phyloP scores from a whole-genome alignment of 768 basidiomycete species.

The Russula lepida region DNA sequence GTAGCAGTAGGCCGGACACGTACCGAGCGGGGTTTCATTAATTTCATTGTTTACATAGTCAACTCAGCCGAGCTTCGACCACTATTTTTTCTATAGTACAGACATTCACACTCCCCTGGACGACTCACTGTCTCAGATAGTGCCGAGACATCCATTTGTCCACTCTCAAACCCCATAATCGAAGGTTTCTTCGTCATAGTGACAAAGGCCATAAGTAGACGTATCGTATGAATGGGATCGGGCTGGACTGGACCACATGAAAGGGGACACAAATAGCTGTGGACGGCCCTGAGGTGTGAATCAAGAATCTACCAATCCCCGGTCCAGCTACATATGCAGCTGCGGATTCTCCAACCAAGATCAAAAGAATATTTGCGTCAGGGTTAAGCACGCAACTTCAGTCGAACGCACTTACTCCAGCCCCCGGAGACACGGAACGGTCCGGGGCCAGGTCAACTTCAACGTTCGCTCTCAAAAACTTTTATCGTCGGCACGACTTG shows the following conservation, averaged over 20 bases:
- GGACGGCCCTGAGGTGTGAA: not conserved
- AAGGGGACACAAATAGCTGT: not conserved
- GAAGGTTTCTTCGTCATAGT: not conserved
- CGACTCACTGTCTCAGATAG: not conserved
- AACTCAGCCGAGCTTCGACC: not conserved
- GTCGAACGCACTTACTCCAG: no score
- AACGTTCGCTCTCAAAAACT: not conserved
- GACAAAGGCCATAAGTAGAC: not conserved
- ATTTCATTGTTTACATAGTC: not conserved
- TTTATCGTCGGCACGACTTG: not conserved
- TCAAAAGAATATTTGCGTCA: no score
- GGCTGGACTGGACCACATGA: no score
- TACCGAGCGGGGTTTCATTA: conserved; percentile 6
- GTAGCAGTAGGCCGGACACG: not conserved
- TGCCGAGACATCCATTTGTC: not conserved
- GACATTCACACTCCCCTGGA: no score
- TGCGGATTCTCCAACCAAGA: no score
- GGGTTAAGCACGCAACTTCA: no score
- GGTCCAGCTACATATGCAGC: no score
- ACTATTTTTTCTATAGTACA: not conserved
- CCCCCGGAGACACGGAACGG: not conserved
- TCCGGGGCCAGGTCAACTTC: no score
- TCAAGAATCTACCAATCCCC: no score
- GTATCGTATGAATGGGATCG: no score
- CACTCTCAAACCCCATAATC: not conserved